A percentile compares a stretch with the other conserved stretches of the same genome.
These are phyloP conservation scores for Xylaria bambusicola DNA, from an alignment of 495 filamentous ascomycete species.

Conservation along the genomic window DNA sequence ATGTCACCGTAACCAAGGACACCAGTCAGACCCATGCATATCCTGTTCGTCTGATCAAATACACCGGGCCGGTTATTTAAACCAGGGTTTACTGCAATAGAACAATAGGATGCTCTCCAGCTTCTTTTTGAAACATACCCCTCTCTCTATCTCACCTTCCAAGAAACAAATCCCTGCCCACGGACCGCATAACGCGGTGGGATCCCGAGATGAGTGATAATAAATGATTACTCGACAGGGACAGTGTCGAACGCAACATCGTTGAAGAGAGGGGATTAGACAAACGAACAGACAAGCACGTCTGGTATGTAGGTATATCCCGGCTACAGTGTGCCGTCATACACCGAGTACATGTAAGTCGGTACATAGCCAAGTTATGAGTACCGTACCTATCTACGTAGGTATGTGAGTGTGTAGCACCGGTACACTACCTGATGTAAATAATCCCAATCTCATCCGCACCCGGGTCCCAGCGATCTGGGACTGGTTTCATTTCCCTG, in stretches of 20 bases:
- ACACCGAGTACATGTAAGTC: too few species aligned
- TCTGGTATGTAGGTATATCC: too few species aligned
- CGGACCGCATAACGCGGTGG: background rate
- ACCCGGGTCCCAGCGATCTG: constrained; percentile 18
- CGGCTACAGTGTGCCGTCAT: background rate
- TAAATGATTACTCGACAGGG: constrained; percentile 10
- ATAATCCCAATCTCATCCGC: background rate
- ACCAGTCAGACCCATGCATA: background rate
- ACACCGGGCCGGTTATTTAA: too few species aligned
- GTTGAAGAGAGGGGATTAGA: too few species aligned
- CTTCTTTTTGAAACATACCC: background rate
- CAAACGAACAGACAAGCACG: too few species aligned
- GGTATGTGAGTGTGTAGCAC: too few species aligned
- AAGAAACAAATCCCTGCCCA: background rate
- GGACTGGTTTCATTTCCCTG: constrained; percentile 16
- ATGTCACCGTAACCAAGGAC: background rate
- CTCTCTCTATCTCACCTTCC: background rate
- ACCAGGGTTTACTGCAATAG: too few species aligned
- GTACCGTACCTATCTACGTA: too few species aligned
- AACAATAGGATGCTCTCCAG: background rate
- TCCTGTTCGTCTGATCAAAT: background rate
- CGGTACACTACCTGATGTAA: background rate
- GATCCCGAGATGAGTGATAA: constrained; percentile 9
- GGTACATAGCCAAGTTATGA: too few species aligned
- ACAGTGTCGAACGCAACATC: background rate